These are phyloP conservation scores for Linnemannia schmuckeri DNA, from an alignment of 192 early-diverging fungal genomes.

Conservation along the genomic window DNA sequence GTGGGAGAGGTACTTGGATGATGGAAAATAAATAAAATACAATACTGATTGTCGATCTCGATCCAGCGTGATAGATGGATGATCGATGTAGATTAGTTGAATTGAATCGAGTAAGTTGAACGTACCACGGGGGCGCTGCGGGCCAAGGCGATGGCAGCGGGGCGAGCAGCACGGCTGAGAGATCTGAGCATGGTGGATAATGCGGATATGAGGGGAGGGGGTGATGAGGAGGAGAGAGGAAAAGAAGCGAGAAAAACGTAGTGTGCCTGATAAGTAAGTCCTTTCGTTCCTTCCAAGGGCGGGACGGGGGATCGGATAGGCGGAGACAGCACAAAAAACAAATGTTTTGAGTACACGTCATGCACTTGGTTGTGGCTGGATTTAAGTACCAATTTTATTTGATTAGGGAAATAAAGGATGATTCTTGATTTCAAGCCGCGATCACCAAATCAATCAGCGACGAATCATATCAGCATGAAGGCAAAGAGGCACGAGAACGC, in stretches of 20 bases:
- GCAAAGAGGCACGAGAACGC: constrained; percentile 38
- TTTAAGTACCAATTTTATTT: neutral
- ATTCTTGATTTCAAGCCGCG: no score
- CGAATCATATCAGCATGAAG: constrained; percentile 26
- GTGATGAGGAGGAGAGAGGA: constrained; percentile 20
- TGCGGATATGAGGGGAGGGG: constrained; percentile 34
- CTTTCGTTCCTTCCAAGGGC: neutral
- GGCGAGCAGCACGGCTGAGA: constrained; percentile 63
- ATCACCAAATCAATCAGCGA: neutral
- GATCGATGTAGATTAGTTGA: neutral
- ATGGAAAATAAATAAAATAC: neutral
- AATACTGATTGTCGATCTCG: neutral
- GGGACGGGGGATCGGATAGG: neutral
- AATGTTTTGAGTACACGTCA: constrained; percentile 3
- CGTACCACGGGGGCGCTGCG: constrained; percentile 63
- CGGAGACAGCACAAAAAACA: neutral
- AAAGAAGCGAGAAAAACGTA: neutral
- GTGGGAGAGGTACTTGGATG: neutral
- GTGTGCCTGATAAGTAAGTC: neutral
- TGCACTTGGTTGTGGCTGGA: neutral
- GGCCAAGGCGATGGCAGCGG: constrained; percentile 61
- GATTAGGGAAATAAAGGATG: neutral
- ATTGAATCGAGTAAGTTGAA: constrained; percentile 21
- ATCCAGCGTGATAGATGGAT: neutral
- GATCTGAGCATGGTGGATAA: constrained; percentile 65